Evolutionary conservation across 2,329 filamentous ascomycete species (phyloP).

Genomic region (Arthrobotrys sinensis): DNA sequence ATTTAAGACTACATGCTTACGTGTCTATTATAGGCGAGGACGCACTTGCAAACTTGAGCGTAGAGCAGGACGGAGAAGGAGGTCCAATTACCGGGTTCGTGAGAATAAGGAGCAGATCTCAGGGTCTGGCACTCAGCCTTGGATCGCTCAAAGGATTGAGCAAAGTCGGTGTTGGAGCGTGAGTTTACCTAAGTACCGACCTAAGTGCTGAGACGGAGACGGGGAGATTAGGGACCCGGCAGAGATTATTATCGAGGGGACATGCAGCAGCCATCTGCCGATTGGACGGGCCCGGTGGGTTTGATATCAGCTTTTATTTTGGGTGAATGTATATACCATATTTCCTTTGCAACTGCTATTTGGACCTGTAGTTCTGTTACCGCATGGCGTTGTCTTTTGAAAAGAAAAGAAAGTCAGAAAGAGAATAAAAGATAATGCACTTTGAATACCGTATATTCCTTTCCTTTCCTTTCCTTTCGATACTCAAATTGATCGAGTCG

Average conservation of each 20-base stretch:
- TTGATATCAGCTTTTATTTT: conserved; percentile 22
- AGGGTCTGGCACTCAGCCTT: conserved; percentile 92
- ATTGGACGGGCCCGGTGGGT: conserved; percentile 1
- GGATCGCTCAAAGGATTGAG: conserved; percentile 95
- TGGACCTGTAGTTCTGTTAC: conserved; percentile 23
- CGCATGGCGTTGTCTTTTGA: conserved; percentile 57
- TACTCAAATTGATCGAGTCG: no score
- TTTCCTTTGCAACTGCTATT: conserved; percentile 23
- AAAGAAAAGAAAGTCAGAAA: conserved; percentile 6
- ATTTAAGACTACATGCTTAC: conserved; percentile 55
- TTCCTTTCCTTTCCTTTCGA: no score
- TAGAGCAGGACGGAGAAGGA: conserved; percentile 96
- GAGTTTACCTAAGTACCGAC: conserved; percentile 10
- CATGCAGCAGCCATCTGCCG: conserved; percentile 20
- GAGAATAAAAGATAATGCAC: conserved; percentile 12
- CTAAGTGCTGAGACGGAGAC: background rate
- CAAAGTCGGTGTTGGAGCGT: conserved; percentile 72
- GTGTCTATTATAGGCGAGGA: conserved; percentile 82
- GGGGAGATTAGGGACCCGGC: background rate
- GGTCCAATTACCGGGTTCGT: conserved; percentile 97
- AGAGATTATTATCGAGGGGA: background rate
- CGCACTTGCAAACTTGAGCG: conserved; percentile 94
- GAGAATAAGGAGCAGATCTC: conserved; percentile 95
- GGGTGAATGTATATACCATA: conserved; percentile 57
- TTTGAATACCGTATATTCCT: background rate